phyloP scores from a whole-genome alignment of 306 rosid genomes.

The Malus asiatica region DNA sequence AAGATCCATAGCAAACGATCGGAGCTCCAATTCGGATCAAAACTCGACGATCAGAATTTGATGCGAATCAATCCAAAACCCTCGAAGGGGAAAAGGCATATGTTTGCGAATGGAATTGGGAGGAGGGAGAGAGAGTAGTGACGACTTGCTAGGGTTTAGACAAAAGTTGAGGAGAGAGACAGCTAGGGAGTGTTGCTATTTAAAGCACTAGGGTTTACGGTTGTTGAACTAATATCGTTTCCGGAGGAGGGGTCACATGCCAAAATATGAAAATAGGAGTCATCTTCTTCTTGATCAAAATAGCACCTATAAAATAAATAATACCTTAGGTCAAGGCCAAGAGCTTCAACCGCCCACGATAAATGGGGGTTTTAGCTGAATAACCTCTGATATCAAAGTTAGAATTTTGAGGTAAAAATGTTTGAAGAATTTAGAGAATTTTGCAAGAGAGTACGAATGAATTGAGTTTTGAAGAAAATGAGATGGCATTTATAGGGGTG shows the following conservation, averaged over 20 bases:
- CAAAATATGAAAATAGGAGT: background rate
- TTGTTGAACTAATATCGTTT: background rate
- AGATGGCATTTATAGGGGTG: no score
- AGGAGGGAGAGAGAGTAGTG: background rate
- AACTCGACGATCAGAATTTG: conserved; percentile 15
- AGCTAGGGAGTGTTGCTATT: conserved; percentile 19
- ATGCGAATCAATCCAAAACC: conserved; percentile 35
- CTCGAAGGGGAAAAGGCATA: background rate
- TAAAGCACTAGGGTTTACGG: conserved; percentile 74
- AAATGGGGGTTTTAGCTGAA: no score
- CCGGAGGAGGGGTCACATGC: background rate
- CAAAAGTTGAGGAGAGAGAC: conserved; percentile 18
- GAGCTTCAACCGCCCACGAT: no score
- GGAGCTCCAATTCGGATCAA: conserved; percentile 1
- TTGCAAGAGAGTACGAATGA: no score
- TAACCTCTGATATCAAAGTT: no score
- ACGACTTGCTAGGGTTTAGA: conserved; percentile 41
- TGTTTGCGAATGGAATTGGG: background rate
- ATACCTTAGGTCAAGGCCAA: no score
- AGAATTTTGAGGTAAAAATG: no score
- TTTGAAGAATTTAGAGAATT: no score
- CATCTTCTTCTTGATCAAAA: no score
- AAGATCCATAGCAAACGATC: conserved; percentile 57
- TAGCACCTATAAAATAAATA: no score
- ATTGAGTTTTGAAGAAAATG: no score